Percentiles rank a stretch among this genome's conserved stretches.
These are phyloP conservation scores for Juncus inflexus DNA, from an alignment of 176 grass and related monocot species.

Conservation along the genomic window DNA sequence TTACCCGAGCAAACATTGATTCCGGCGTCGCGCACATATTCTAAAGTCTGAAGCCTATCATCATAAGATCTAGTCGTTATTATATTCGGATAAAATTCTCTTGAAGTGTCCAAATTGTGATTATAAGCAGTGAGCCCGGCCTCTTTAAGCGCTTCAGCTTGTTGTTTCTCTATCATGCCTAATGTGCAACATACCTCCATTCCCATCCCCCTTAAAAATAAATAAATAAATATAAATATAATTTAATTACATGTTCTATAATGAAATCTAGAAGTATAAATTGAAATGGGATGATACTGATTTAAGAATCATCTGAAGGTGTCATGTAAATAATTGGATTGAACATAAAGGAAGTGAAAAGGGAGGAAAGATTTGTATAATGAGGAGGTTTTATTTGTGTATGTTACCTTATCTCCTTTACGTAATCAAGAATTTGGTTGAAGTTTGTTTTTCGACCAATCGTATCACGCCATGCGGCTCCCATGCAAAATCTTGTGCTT, in stretches of 20 bases:
- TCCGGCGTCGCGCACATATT: conserved; percentile 88
- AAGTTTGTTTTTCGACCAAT: conserved; percentile 97
- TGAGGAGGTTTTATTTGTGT: conserved; percentile 15
- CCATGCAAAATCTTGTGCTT: conserved; percentile 98
- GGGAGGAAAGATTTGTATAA: background rate
- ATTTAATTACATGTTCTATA: background rate
- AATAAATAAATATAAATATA: background rate
- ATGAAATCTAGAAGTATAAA: background rate
- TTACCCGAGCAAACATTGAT: conserved; percentile 88
- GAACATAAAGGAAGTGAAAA: background rate
- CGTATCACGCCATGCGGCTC: conserved; percentile 93
- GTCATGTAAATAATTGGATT: no score
- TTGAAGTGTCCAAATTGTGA: conserved; percentile 98
- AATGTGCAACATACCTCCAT: conserved; percentile 99
- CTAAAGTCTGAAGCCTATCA: conserved; percentile 80
- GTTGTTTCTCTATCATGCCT: conserved; percentile 98
- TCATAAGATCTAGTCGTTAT: conserved; percentile 96
- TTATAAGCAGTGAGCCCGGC: conserved; percentile 98
- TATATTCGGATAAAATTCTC: conserved; percentile 99
- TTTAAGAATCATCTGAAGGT: no score
- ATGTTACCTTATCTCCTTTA: conserved; percentile 94
- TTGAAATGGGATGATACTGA: no score
- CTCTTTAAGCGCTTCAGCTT: conserved; percentile 88
- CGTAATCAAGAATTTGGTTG: conserved; percentile 95
- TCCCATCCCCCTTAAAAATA: conserved; percentile 67